Conservation (phyloP, 768 basidiomycete species). For the Mycena haematopus region DNA sequence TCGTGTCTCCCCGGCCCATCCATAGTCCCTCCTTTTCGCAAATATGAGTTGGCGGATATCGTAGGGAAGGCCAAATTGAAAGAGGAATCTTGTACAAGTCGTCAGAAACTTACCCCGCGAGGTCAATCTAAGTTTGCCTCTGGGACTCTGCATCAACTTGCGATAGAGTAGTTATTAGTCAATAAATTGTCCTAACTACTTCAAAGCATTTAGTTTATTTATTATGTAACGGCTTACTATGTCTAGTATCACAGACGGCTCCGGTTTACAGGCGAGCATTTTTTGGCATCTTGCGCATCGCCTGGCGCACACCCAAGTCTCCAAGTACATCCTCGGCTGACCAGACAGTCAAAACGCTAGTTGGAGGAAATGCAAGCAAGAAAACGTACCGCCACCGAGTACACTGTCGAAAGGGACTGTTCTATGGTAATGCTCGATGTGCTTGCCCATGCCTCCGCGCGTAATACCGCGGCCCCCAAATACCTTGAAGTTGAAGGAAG, state of each 20-base stretch:
- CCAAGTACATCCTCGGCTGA: slow-evolving; percentile 65
- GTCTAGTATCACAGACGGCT: neutral
- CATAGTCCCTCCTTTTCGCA: no score
- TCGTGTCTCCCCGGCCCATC: no score
- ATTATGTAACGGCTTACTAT: neutral
- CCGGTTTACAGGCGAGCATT: slow-evolving; percentile 49
- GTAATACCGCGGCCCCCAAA: slow-evolving; percentile 90
- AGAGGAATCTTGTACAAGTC: no score
- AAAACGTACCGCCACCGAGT: slow-evolving; percentile 33
- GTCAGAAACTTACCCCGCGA: no score
- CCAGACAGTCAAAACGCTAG: neutral
- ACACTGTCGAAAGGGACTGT: slow-evolving; percentile 43
- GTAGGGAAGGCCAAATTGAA: no score
- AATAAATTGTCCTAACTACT: neutral
- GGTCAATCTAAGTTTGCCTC: no score
- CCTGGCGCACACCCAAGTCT: slow-evolving; percentile 66
- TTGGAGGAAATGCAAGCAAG: neutral
- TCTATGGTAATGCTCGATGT: slow-evolving; percentile 56
- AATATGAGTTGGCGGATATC: no score
- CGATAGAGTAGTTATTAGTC: no score
- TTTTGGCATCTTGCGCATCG: slow-evolving; percentile 60
- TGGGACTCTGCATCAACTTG: no score
- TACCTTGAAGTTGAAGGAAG: slow-evolving; percentile 46
- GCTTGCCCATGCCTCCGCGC: slow-evolving; percentile 69
- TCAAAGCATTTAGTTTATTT: neutral